Evolutionary conservation across 768 basidiomycete species (phyloP).

Genomic region (Lyophyllum shimeji): DNA sequence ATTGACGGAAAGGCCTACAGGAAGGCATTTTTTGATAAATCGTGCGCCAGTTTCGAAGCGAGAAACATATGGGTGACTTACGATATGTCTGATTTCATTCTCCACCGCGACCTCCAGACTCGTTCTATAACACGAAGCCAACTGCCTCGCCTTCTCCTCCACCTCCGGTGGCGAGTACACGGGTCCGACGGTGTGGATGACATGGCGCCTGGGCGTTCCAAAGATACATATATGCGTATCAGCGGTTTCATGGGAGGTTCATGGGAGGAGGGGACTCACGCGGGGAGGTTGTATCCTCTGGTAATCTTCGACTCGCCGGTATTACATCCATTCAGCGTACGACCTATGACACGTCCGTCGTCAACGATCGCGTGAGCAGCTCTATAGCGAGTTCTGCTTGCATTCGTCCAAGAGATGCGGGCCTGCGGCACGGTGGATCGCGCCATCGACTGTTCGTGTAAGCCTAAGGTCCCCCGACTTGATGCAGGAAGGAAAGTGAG

Average conservation of each 20-base stretch:
- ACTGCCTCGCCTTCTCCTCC: constrained; percentile 47
- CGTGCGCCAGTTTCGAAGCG: background rate
- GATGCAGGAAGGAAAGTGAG: background rate
- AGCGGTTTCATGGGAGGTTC: background rate
- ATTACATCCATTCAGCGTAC: constrained; percentile 60
- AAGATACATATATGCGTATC: background rate
- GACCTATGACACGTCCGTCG: constrained; percentile 42
- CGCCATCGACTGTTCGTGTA: constrained; percentile 64
- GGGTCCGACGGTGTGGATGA: constrained; percentile 86
- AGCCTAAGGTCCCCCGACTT: background rate
- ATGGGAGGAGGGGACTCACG: constrained; percentile 47
- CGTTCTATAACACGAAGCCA: constrained; percentile 67
- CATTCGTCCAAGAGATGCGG: constrained; percentile 67
- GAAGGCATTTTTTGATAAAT: background rate
- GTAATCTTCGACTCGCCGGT: constrained; percentile 82
- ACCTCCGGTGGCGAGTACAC: constrained; percentile 46
- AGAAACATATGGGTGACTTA: constrained; percentile 30
- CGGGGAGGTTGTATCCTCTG: constrained; percentile 69
- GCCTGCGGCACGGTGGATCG: constrained; percentile 79
- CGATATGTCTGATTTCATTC: constrained; percentile 63
- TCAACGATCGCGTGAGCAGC: background rate
- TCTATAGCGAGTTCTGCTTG: constrained; percentile 28
- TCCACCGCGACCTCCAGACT: constrained; percentile 64
- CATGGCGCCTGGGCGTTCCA: constrained; percentile 47
- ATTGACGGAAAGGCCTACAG: constrained; percentile 81